Conservation (phyloP, 306 rosid species). For the Lathyrus sativus region DNA sequence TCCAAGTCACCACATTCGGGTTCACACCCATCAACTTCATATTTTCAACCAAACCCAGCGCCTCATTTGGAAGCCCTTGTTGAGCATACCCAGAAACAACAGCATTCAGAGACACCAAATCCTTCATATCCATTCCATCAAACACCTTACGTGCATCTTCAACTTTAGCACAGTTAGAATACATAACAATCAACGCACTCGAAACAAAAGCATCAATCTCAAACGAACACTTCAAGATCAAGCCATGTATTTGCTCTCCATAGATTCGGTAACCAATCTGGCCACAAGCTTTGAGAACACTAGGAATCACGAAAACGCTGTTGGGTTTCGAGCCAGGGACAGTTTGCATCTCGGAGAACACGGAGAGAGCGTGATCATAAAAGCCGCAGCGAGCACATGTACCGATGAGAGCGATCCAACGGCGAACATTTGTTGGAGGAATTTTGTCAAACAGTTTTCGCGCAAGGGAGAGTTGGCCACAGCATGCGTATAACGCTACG, state of each 20-base stretch:
- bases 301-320: constrained; percentile 58
- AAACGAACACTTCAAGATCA: constrained; percentile 57
- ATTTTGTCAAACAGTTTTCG: constrained; percentile 74
- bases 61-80: constrained; percentile 59
- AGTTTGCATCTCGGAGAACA: constrained; percentile 60
- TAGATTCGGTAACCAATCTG: constrained; percentile 50
- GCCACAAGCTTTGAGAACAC: constrained; percentile 85
- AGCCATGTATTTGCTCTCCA: constrained; percentile 63
- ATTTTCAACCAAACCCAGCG: constrained; percentile 55
- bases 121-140: constrained; percentile 63
- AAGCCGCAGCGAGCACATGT: constrained; percentile 64
- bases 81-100: constrained; percentile 75
- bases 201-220: constrained; percentile 63
- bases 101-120: constrained; percentile 80
- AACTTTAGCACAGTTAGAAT: constrained; percentile 59
- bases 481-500: constrained; percentile 48
- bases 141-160: constrained; percentile 59
- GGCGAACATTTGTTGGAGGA: constrained; percentile 62
- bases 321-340: constrained; percentile 43
- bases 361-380: constrained; percentile 51
- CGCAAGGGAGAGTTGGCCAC: constrained; percentile 57
- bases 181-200: constrained; percentile 73
- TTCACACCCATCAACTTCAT: constrained; percentile 49
- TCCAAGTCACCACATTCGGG: constrained; percentile 84
- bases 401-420: constrained; percentile 72